phyloP scores from a whole-genome alignment of 129 eudicot genomes.

The carrot (Daucus carota) region DNA sequence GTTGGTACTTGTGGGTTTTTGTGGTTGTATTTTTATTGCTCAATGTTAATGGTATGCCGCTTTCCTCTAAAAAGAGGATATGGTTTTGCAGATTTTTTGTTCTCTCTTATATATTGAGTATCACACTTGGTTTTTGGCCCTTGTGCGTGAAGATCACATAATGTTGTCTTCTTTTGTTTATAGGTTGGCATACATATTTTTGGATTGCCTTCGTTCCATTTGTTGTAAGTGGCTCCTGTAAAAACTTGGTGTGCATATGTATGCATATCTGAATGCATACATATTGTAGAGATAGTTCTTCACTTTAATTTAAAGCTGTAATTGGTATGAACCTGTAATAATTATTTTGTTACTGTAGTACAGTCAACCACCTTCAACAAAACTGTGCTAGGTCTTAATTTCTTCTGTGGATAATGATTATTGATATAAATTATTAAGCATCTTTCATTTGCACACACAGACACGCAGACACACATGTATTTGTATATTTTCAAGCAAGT shows the following conservation, averaged over 20 bases:
- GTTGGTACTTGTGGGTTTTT: slow-evolving; percentile 91
- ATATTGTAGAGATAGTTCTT: background rate
- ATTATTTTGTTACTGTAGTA: too few species aligned
- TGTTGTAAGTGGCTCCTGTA: slow-evolving; percentile 41
- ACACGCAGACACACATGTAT: too few species aligned
- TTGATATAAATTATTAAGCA: too few species aligned
- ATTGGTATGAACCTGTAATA: background rate
- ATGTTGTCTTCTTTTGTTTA: slow-evolving; percentile 7
- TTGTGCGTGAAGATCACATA: background rate
- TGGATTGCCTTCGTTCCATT: slow-evolving; percentile 93
- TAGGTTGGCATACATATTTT: slow-evolving; percentile 96
- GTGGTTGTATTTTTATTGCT: slow-evolving; percentile 80
- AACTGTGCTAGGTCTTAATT: too few species aligned
- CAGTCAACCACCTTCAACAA: too few species aligned
- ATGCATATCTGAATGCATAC: background rate
- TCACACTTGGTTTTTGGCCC: background rate
- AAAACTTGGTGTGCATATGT: background rate
- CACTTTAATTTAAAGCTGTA: background rate
- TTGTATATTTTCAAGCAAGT: background rate
- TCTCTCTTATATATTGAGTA: too few species aligned
- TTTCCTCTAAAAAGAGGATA: too few species aligned
- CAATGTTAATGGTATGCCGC: slow-evolving; percentile 60
- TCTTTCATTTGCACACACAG: too few species aligned
- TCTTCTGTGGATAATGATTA: too few species aligned
- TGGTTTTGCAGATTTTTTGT: too few species aligned